Evolutionary conservation across 225 moss, liverwort and hornwort genomes (phyloP), one percentile per base, ranked within the genome.

Genomic region (Pleurozium schreberi): DNA sequence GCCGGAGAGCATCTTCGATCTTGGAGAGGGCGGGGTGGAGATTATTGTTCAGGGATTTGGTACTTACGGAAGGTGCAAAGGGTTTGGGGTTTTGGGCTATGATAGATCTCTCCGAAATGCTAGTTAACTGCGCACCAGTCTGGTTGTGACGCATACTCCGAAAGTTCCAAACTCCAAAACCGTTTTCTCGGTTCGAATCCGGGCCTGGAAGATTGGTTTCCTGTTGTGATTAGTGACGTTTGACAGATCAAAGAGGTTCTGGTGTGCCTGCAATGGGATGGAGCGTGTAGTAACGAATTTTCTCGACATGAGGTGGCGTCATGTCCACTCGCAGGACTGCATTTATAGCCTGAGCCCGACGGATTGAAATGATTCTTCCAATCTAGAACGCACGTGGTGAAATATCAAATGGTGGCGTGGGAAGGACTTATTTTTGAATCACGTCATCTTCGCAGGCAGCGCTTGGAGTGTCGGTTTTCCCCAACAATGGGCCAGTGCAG

Each of bases 401-500:
- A 22, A 53, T 42, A 63, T 60, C 88, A 86, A 58, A 90, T 92
- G 92, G 89, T 91, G 83, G 76, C 26, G 73, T 75, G 87, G 84
- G 67, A 80, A 82, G 90, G 87, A 43, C 58, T 75, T 77, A 11
- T 34, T 52, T 61, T 80, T 73, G 84, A 15, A 31, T 34, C 21
- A 61, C 45, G 74, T 28, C 74, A 11, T 43, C 23, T n/a, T 25
- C 53, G 68, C 47, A 69, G 85, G 90, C 71, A 83, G 36, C 8
- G 55, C 42, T 43, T 28, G 42, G 28, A 67, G 49, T 38, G 21
- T 45, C 64, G 38, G 55, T 25, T 28, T 43, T 14, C 4, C 8
- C 59, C n/a, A 61, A 75, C 57, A 13, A 93, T 93, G 93, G 80
- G 33, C 80, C 80, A 90, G 86, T 93, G 93, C 86, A 88, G 91